Evolutionary conservation across 768 basidiomycete species (phyloP).

Genomic region (Rhodocollybia butyracea): DNA sequence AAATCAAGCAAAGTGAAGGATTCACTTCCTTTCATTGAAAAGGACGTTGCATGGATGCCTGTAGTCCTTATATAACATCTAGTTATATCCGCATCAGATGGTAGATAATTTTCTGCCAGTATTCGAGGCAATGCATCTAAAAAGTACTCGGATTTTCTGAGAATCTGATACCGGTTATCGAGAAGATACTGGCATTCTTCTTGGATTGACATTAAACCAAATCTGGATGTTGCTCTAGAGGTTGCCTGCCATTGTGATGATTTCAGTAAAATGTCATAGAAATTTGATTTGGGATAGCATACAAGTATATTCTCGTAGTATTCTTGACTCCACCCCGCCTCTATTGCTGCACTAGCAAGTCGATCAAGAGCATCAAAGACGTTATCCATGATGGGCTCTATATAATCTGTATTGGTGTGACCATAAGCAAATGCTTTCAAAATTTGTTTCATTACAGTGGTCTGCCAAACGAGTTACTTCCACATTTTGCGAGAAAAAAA

Average conservation of each 20-base stretch:
- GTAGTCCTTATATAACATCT: conserved; percentile 95
- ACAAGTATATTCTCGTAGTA: too few species aligned
- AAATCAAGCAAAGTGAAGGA: conserved; percentile 92
- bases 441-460: conserved; percentile 92
- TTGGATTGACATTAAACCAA: too few species aligned
- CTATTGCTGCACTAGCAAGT: too few species aligned
- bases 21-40: conserved; percentile 92
- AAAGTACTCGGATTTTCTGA: background rate
- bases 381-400: background rate
- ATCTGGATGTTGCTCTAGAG: too few species aligned
- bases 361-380: background rate
- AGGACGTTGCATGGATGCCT: conserved; percentile 94
- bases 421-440: background rate
- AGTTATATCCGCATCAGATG: conserved; percentile 93
- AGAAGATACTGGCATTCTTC: too few species aligned
- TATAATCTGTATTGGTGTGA: background rate
- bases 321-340: too few species aligned
- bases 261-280: too few species aligned
- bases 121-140: conserved; percentile 46
- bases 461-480: too few species aligned
- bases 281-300: too few species aligned
- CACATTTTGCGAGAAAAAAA: background rate
- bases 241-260: too few species aligned
- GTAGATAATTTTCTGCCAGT: conserved; percentile 95
- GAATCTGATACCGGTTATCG: too few species aligned